Evolutionary conservation across 148 eudicot genomes (phyloP), one percentile per base, ranked within the genome.

Genomic region (Selenicereus undatus): DNA sequence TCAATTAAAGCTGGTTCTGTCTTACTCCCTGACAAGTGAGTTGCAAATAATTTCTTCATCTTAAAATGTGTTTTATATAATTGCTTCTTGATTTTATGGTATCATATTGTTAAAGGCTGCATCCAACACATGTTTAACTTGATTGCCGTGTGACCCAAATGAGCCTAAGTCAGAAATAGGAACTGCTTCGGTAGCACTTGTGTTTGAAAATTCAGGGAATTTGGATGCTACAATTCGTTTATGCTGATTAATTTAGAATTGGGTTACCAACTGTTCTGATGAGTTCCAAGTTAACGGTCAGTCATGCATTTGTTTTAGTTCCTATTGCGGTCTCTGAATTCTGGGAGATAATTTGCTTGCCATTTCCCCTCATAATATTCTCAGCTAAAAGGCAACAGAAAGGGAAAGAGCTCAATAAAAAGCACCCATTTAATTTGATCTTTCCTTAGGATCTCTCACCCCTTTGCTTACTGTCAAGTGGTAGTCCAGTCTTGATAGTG

Each of bases 1-100:
- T 95, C 98, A 27, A 78, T 95, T 58, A 84, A 80, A 56, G 92
- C 88, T 27, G 94, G 97, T 82, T 86, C 86, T 58, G 88, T 91
- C 65, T 86, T 95, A 81, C 92, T 86, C 24, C 91, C 94, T 21
- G 81, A 87, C 54, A 88, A 82, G 92, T 93, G 90, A 85, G 93
- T 84, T 26, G 30, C 76, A 26, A 36, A 74, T 71, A 30, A 66
- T 72, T 21, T 48, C 42, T 54, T 82, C 42, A 32, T 16, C 6
- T 16, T 30, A 21, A 21, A 2, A 79, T 13, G 74, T 58, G 11
- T 64, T 77, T 8, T 75, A 11, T 60, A 22, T 13, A 39, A 29
- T 82, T 83, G 56, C 45, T 35, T 80, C 48, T 78, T 10, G 71
- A 60, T 65, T 48, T 73, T 82, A 13, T 66, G 26, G 71, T 32